phyloP scores from a whole-genome alignment of 768 basidiomycete species.

The Pleurotus tuoliensis region DNA sequence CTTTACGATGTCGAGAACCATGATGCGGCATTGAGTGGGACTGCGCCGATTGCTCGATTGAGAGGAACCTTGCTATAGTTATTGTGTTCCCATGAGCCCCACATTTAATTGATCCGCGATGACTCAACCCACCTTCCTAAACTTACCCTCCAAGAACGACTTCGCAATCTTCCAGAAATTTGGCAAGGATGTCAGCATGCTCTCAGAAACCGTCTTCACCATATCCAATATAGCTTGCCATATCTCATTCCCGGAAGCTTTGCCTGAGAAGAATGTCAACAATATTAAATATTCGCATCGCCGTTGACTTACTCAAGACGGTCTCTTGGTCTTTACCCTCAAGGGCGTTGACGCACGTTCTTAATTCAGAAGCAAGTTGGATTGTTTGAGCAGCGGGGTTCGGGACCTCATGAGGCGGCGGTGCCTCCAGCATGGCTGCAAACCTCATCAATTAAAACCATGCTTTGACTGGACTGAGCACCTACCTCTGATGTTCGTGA shows the following conservation, averaged over 20 bases:
- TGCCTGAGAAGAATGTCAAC: constrained; percentile 39
- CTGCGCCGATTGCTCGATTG: constrained; percentile 62
- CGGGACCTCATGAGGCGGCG: constrained; percentile 24
- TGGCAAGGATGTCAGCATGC: constrained; percentile 78
- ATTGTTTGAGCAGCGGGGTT: constrained; percentile 35
- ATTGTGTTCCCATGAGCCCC: too few species aligned
- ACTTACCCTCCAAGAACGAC: constrained; percentile 90
- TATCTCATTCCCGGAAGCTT: constrained; percentile 65
- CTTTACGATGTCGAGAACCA: constrained; percentile 85
- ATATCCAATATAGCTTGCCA: constrained; percentile 81
- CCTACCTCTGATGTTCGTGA: constrained; percentile 50
- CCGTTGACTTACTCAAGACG: constrained; percentile 45
- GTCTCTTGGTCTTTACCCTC: constrained; percentile 62
- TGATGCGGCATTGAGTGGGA: constrained; percentile 76
- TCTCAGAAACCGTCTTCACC: constrained; percentile 86
- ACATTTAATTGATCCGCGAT: too few species aligned
- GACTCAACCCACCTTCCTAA: constrained; percentile 62
- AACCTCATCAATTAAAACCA: constrained; percentile 4
- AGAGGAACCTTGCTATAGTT: constrained; percentile 23
- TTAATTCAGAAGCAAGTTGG: constrained; percentile 56
- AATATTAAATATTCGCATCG: background rate
- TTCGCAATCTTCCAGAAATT: constrained; percentile 93
- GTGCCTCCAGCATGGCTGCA: constrained; percentile 46
- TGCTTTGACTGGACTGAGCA: constrained; percentile 9
- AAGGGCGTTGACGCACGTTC: constrained; percentile 52